These are phyloP conservation scores for Quambalaria eucalypti DNA, from an alignment of 1,284 basidiomycete genomes.

Conservation along the genomic window DNA sequence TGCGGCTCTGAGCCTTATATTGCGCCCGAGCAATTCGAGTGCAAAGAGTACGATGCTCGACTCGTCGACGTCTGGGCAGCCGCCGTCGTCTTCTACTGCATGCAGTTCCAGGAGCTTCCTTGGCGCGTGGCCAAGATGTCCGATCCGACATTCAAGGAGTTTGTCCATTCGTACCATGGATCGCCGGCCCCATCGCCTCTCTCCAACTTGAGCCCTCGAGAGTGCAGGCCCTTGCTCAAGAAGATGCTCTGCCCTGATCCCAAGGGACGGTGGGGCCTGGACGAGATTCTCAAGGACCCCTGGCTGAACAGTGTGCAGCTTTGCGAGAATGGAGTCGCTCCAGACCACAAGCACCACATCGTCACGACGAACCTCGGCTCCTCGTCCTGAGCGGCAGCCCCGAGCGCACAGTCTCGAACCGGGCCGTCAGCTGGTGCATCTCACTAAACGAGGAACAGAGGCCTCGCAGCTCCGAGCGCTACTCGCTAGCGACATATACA, in stretches of 20 bases:
- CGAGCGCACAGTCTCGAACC: too few relatives aligned
- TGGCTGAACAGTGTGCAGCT: constrained; percentile 57
- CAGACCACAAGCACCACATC: constrained; percentile 10
- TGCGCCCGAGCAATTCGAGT: constrained; percentile 90
- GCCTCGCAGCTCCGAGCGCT: too few relatives aligned
- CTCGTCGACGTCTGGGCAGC: constrained; percentile 97
- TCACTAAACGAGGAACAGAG: too few relatives aligned
- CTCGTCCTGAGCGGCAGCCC: neutral
- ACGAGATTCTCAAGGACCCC: constrained; percentile 70
- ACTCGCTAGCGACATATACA: too few relatives aligned
- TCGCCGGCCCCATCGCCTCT: constrained; percentile 53
- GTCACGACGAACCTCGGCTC: neutral
- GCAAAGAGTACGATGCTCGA: constrained; percentile 94
- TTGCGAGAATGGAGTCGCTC: constrained; percentile 5
- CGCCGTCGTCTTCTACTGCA: constrained; percentile 94
- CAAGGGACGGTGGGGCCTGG: constrained; percentile 66
- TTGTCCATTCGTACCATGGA: constrained; percentile 59
- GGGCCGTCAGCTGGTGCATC: too few relatives aligned
- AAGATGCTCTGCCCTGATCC: constrained; percentile 96
- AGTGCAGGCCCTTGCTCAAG: constrained; percentile 73
- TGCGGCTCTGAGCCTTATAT: constrained; percentile 98
- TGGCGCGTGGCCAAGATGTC: constrained; percentile 86
- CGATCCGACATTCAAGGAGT: constrained; percentile 75
- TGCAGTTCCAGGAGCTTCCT: constrained; percentile 53
- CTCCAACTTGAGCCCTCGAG: constrained; percentile 76